Evolutionary conservation across 345 rosid species (phyloP).

Genomic region (Salix purpurea): DNA sequence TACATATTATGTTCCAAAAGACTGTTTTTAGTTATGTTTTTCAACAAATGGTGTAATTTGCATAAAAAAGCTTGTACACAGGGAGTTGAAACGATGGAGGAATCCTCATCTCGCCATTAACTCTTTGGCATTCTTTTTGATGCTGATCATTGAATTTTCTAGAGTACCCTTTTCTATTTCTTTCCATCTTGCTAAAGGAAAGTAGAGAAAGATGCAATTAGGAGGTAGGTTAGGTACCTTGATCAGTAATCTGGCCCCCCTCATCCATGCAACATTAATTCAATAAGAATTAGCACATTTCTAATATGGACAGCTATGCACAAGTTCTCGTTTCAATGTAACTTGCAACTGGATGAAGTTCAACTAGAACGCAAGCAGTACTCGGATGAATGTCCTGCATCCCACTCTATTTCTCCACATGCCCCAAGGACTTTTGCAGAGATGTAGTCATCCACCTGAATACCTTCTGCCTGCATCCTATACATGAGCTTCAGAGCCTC

Average conservation of each 20-base stretch:
- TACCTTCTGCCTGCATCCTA: slow-evolving; percentile 72
- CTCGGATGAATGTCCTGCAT: slow-evolving; percentile 30
- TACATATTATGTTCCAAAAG: too few species aligned
- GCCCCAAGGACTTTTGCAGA: slow-evolving; percentile 51
- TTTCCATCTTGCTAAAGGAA: background rate
- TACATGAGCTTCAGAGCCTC: slow-evolving; percentile 85
- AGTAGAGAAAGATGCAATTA: background rate
- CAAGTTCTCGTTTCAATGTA: background rate
- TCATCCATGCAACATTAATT: background rate
- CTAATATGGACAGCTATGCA: background rate
- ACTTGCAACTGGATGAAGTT: background rate
- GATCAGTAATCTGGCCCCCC: background rate
- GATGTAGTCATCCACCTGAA: slow-evolving; percentile 67
- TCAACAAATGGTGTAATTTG: too few species aligned
- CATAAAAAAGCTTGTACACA: background rate
- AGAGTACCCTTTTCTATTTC: background rate
- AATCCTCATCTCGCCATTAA: background rate
- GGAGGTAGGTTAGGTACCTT: background rate
- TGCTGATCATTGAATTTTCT: background rate
- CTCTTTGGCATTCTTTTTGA: background rate
- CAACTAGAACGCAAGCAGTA: slow-evolving; percentile 37
- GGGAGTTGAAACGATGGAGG: background rate
- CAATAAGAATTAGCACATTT: background rate
- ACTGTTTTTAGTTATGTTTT: too few species aligned
- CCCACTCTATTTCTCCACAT: slow-evolving; percentile 61